Evolutionary conservation across 768 basidiomycete genomes (phyloP).

Genomic region (Exsudoporus frostii): DNA sequence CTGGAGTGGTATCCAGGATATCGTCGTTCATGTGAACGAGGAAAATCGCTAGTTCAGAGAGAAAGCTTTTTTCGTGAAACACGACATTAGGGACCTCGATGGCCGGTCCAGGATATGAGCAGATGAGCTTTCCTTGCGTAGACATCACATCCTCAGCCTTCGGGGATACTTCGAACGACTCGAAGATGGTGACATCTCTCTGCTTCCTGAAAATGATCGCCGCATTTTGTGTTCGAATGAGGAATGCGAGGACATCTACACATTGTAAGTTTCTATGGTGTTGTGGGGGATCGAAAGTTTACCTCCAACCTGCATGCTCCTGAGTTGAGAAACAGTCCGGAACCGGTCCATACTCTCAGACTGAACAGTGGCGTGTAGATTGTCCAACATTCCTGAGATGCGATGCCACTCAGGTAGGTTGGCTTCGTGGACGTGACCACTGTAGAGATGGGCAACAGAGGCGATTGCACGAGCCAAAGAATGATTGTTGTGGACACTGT

Average conservation of each 20-base stretch:
- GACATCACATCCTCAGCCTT: slow-evolving; percentile 34
- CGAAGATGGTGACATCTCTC: slow-evolving; percentile 33
- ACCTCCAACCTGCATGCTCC: slow-evolving; percentile 20
- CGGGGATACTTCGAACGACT: slow-evolving; percentile 47
- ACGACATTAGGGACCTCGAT: slow-evolving; percentile 32
- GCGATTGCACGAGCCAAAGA: slow-evolving; percentile 24
- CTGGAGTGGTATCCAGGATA: slow-evolving; percentile 10
- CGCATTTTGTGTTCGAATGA: slow-evolving; percentile 47
- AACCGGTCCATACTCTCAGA: background rate
- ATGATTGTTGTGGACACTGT: slow-evolving; percentile 21
- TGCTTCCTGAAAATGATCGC: slow-evolving; percentile 39
- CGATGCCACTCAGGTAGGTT: slow-evolving; percentile 28
- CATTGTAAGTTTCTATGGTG: background rate
- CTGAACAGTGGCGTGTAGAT: slow-evolving; percentile 11
- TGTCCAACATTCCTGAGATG: slow-evolving; percentile 32
- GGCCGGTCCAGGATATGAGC: slow-evolving; percentile 46
- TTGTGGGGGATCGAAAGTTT: background rate
- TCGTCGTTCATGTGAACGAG: slow-evolving; percentile 19
- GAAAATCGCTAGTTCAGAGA: slow-evolving; percentile 36
- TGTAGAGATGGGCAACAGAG: slow-evolving; percentile 20
- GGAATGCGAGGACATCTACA: slow-evolving; percentile 37
- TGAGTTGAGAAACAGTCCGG: slow-evolving; percentile 17
- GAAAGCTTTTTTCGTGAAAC: slow-evolving; percentile 31
- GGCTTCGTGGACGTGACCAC: background rate
- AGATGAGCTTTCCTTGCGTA: slow-evolving; percentile 40